These are phyloP conservation scores for Ustilago trichophora DNA, from an alignment of 1,284 basidiomycete species.

Conservation along the genomic window DNA sequence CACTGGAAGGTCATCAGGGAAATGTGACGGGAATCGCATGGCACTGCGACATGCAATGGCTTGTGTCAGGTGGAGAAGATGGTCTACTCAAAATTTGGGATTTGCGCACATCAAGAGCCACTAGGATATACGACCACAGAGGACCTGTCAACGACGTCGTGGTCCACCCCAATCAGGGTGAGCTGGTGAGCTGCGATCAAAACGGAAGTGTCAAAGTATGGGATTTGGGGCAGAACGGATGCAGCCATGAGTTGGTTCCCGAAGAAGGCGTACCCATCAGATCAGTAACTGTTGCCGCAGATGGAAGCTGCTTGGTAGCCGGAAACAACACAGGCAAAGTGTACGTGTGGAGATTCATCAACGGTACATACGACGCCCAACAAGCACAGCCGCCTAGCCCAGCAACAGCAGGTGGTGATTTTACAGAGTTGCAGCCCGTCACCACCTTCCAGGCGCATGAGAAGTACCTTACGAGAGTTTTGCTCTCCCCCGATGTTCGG, in stretches of 20 bases:
- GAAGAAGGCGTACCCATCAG: constrained; percentile 79
- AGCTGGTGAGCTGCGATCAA: constrained; percentile 97
- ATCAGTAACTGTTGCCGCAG: constrained; percentile 90
- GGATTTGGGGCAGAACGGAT: constrained; percentile 96
- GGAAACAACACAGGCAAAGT: constrained; percentile 91
- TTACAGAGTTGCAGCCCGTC: constrained; percentile 84
- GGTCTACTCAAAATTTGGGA: constrained; percentile 99
- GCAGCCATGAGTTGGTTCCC: constrained; percentile 90
- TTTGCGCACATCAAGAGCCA: constrained; percentile 76
- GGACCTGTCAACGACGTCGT: constrained; percentile 91
- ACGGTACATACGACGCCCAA: constrained; percentile 67
- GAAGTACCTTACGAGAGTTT: constrained; percentile 90
- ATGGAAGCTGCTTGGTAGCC: constrained; percentile 93
- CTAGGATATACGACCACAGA: constrained; percentile 71
- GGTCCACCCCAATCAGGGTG: constrained; percentile 99
- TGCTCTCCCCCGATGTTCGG: constrained; percentile 87
- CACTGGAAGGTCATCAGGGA: constrained; percentile 76
- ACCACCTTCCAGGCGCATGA: constrained; percentile 93
- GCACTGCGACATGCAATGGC: constrained; percentile 96
- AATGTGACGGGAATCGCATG: constrained; percentile 96
- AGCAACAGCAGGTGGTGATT: constrained; percentile 68
- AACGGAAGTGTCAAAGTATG: constrained; percentile 98
- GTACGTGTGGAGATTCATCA: constrained; percentile 96
- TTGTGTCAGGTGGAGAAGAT: constrained; percentile 97
- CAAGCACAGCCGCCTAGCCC: constrained; percentile 12